A percentile compares a stretch with the other conserved stretches of the same genome.
Conservation (phyloP, 352 stramenopile species). For the Phytophthora pisi region DNA sequence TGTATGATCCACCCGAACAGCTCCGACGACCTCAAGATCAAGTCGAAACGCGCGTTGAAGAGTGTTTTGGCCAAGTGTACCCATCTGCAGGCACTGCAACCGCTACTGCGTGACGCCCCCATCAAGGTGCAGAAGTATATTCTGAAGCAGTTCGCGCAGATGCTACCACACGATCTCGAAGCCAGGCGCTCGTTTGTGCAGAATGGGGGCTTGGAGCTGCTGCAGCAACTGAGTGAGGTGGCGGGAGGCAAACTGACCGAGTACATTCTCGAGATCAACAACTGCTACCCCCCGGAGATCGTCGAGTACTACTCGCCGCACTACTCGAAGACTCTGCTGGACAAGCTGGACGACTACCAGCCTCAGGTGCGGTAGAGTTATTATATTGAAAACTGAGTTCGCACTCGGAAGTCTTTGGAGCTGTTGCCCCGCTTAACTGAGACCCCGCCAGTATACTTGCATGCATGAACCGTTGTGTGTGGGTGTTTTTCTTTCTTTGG, state of each 20-base stretch:
- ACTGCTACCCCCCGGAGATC: conserved; percentile 95
- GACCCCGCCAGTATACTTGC: conserved; percentile 5
- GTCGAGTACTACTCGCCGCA: conserved; percentile 97
- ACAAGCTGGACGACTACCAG: conserved; percentile 96
- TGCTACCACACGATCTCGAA: conserved; percentile 94
- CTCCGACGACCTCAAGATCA: conserved; percentile 94
- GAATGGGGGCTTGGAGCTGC: conserved; percentile 93
- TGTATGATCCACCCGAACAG: conserved; percentile 93
- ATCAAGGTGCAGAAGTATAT: conserved; percentile 98
- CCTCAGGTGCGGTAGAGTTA: conserved; percentile 71
- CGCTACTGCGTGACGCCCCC: conserved; percentile 90
- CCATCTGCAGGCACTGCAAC: conserved; percentile 93
- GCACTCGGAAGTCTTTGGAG: conserved; percentile 6
- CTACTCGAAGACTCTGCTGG: conserved; percentile 95
- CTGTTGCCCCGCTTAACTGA: conserved; percentile 1
- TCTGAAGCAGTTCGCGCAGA: conserved; percentile 94
- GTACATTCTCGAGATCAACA: conserved; percentile 96
- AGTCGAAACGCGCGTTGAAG: conserved; percentile 94
- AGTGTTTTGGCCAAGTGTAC: conserved; percentile 95
- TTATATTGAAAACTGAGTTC: no score
- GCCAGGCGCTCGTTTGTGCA: conserved; percentile 93
- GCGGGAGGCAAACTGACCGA: conserved; percentile 94
- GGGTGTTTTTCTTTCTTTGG: not conserved
- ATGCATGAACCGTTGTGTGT: conserved; percentile 2
- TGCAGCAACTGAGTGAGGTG: conserved; percentile 93